These are phyloP conservation scores for Peribolospora kevripleyi DNA, from an alignment of 768 basidiomycete species.

Conservation along the genomic window DNA sequence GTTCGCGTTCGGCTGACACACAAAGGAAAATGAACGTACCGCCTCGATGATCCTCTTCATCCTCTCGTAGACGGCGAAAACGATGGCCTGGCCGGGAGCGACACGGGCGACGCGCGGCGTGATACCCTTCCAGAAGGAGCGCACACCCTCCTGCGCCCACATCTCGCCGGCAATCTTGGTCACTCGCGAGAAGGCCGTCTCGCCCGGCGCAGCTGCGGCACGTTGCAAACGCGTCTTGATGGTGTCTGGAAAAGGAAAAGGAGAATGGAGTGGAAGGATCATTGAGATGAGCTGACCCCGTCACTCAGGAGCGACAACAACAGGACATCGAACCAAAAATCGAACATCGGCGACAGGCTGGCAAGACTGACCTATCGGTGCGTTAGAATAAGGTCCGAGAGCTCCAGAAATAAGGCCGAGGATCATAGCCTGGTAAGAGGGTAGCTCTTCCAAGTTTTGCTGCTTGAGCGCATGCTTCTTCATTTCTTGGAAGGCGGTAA, in stretches of 20 bases:
- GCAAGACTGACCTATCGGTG: slow-evolving; percentile 22
- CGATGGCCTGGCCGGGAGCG: slow-evolving; percentile 78
- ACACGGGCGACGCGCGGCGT: slow-evolving; percentile 88
- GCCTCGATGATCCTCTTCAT: slow-evolving; percentile 20
- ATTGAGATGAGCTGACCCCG: neutral
- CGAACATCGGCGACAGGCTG: neutral
- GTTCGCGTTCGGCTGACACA: too few species aligned
- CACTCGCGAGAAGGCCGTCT: slow-evolving; percentile 57
- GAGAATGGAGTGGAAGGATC: neutral
- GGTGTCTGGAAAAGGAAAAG: slow-evolving; percentile 27
- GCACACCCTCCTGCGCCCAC: slow-evolving; percentile 71
- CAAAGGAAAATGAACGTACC: too few species aligned
- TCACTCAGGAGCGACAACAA: neutral
- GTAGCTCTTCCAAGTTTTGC: slow-evolving; percentile 44
- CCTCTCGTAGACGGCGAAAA: slow-evolving; percentile 89
- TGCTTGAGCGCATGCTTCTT: slow-evolving; percentile 53
- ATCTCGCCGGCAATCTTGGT: slow-evolving; percentile 61
- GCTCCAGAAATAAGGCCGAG: slow-evolving; percentile 91
- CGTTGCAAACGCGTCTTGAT: slow-evolving; percentile 59
- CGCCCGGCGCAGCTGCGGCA: slow-evolving; percentile 42
- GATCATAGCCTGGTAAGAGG: slow-evolving; percentile 83
- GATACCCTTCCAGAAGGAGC: slow-evolving; percentile 94
- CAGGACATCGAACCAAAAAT: slow-evolving; percentile 6
- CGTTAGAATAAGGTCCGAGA: slow-evolving; percentile 95
- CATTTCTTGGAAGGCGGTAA: slow-evolving; percentile 90